A percentile compares a stretch with the other conserved stretches of the same genome.
Evolutionary conservation across 116 monocot genomes (phyloP).

Genomic region (Cymodocea nodosa): DNA sequence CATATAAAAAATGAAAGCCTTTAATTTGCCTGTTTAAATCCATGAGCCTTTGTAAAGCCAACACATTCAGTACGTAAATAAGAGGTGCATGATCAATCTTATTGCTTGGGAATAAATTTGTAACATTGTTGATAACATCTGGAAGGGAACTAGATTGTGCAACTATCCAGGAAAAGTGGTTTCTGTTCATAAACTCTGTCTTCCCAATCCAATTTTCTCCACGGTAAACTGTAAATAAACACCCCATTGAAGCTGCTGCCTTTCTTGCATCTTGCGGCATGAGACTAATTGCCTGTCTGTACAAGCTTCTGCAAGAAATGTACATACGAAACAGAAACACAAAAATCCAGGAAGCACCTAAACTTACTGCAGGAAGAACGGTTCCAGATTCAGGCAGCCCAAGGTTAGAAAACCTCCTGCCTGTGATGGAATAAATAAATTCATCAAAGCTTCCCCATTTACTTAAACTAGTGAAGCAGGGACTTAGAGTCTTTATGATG

Average conservation of each 20-base stretch:
- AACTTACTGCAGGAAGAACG: constrained; percentile 4
- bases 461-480: constrained; percentile 26
- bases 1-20: constrained; percentile 43
- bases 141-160: constrained; percentile 40
- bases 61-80: constrained; percentile 38
- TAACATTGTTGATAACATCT: constrained; percentile 28
- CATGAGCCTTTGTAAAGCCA: constrained; percentile 57
- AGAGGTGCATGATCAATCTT: constrained; percentile 27
- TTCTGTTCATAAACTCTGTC: constrained; percentile 22
- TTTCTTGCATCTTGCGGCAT: constrained; percentile 57
- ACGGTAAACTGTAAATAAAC: constrained; percentile 24
- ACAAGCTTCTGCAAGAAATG: constrained; percentile 67
- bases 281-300: constrained; percentile 46
- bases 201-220: constrained; percentile 43
- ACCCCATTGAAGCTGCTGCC: constrained; percentile 42
- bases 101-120: constrained; percentile 14
- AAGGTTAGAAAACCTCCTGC: constrained; percentile 17
- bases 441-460: constrained; percentile 22
- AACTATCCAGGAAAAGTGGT: constrained; percentile 74
- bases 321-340: constrained; percentile 70
- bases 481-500: constrained; percentile 33
- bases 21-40: constrained; percentile 56
- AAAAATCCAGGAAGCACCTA: constrained; percentile 37
- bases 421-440: constrained; percentile 33
- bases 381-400: constrained; percentile 13